A percentile compares a stretch with the other conserved stretches of the same genome.
These are phyloP conservation scores for Oryza meridionalis DNA, from an alignment of 176 grass and related monocot genomes.

Conservation along the genomic window DNA sequence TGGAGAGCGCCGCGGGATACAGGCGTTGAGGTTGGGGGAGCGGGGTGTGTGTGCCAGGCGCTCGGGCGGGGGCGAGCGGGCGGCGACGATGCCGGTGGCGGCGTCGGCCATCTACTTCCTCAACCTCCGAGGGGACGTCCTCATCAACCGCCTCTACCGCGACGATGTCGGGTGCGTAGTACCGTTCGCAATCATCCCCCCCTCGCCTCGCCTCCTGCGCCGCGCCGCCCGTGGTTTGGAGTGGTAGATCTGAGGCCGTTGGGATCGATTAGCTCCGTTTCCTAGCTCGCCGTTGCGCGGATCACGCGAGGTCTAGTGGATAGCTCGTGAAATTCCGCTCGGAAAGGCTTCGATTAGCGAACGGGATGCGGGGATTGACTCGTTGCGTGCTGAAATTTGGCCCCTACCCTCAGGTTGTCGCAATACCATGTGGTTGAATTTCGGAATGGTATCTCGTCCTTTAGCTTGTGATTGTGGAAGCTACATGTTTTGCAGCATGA, in stretches of 20 bases:
- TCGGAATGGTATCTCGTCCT: constrained; percentile 17
- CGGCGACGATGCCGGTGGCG: constrained; percentile 88
- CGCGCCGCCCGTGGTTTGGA: constrained; percentile 16
- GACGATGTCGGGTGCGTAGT: constrained; percentile 86
- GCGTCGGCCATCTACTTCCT: constrained; percentile 95
- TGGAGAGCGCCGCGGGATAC: neutral
- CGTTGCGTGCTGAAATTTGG: constrained; percentile 28
- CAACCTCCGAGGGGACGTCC: constrained; percentile 90
- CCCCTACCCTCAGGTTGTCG: neutral
- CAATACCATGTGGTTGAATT: neutral
- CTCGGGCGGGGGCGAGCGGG: constrained; percentile 36
- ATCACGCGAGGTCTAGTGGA: constrained; percentile 21
- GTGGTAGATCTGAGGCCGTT: constrained; percentile 43
- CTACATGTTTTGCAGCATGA: constrained; percentile 10
- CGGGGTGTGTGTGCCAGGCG: constrained; percentile 13
- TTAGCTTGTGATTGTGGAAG: constrained; percentile 5
- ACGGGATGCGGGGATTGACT: neutral
- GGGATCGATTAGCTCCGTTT: constrained; percentile 10
- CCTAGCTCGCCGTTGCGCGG: constrained; percentile 19
- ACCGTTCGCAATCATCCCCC: neutral
- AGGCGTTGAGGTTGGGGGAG: neutral
- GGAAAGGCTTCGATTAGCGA: neutral
- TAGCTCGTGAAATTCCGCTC: neutral
- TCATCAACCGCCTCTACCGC: constrained; percentile 97
- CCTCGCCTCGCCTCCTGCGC: neutral